phyloP scores from a whole-genome alignment of 75 land plant genomes.

The Pinus taeda region DNA sequence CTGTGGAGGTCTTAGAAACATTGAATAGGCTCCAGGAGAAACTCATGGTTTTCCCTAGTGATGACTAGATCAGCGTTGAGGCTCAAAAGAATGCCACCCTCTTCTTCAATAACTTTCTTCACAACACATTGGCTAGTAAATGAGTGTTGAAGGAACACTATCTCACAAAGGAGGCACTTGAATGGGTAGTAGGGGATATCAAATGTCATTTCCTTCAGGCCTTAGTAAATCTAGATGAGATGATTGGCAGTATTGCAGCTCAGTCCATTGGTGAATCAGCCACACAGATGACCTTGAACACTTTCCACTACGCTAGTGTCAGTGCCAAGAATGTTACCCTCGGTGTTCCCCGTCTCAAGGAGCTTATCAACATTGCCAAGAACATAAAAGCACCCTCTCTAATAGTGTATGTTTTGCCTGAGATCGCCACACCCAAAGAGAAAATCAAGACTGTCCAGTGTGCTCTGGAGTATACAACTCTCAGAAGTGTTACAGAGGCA shows the following conservation, averaged over 20 bases:
- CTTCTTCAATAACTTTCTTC: slow-evolving; percentile 84
- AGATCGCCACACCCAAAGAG: too few relatives aligned
- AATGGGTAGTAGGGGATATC: slow-evolving; percentile 96
- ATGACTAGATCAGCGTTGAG: slow-evolving; percentile 25
- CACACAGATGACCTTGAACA: too few relatives aligned
- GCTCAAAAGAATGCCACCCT: slow-evolving; percentile 98
- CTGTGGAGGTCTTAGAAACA: slow-evolving; percentile 92
- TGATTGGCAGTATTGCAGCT: slow-evolving; percentile 84
- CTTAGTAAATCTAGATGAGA: slow-evolving; percentile 92
- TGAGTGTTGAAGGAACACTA: slow-evolving; percentile 87
- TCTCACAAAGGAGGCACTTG: slow-evolving; percentile 93
- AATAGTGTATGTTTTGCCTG: too few relatives aligned
- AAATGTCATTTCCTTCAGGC: slow-evolving; percentile 93
- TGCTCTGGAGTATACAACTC: too few relatives aligned
- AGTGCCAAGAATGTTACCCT: too few relatives aligned
- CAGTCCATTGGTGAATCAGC: slow-evolving; percentile 53
- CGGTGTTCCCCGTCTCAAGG: too few relatives aligned
- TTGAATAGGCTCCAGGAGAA: slow-evolving; percentile 90
- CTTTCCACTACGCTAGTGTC: too few relatives aligned
- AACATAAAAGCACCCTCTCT: too few relatives aligned
- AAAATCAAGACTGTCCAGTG: too few relatives aligned
- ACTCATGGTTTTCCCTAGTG: slow-evolving; percentile 36
- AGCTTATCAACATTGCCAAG: too few relatives aligned
- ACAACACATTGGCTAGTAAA: slow-evolving; percentile 93
- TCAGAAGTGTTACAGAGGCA: too few relatives aligned